These are phyloP conservation scores for Saccharomyces hybrid DNA, from an alignment of 1,139 yeast species.

Conservation along the genomic window DNA sequence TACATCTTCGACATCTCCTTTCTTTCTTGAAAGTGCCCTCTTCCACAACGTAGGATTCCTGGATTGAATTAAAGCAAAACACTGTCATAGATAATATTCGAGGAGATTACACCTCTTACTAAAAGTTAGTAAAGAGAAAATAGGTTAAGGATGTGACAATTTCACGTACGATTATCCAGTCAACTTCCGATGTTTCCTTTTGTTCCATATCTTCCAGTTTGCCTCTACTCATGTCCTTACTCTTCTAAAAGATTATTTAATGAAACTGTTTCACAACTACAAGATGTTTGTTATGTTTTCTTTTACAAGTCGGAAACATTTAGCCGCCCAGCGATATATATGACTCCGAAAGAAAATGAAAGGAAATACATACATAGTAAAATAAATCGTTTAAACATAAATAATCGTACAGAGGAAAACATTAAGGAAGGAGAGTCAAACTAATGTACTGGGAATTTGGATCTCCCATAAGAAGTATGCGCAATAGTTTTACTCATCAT, in stretches of 20 bases:
- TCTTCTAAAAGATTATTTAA: neutral
- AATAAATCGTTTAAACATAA: neutral
- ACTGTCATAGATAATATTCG: slow-evolving; percentile 7
- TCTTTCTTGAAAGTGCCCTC: neutral
- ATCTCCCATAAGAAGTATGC: neutral
- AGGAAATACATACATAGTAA: neutral
- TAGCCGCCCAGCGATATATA: neutral
- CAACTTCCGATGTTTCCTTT: slow-evolving; percentile 6
- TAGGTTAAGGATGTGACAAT: neutral
- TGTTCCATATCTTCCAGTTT: neutral
- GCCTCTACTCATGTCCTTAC: neutral
- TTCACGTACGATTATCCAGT: slow-evolving; percentile 16
- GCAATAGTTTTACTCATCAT: neutral
- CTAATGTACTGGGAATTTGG: neutral
- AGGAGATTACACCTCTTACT: neutral
- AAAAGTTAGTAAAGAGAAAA: slow-evolving; percentile 4
- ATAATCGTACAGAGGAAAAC: neutral
- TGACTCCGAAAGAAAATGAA: neutral
- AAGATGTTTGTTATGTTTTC: neutral
- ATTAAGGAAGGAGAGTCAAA: neutral
- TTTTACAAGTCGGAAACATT: neutral
- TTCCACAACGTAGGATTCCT: slow-evolving; percentile 18
- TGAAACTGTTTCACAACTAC: neutral
- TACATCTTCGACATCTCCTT: neutral
- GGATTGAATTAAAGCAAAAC: slow-evolving; percentile 17